Evolutionary conservation across 2,329 filamentous ascomycete species (phyloP), one percentile per base, ranked within the genome.

Genomic region (Hypoxylon sp.): DNA sequence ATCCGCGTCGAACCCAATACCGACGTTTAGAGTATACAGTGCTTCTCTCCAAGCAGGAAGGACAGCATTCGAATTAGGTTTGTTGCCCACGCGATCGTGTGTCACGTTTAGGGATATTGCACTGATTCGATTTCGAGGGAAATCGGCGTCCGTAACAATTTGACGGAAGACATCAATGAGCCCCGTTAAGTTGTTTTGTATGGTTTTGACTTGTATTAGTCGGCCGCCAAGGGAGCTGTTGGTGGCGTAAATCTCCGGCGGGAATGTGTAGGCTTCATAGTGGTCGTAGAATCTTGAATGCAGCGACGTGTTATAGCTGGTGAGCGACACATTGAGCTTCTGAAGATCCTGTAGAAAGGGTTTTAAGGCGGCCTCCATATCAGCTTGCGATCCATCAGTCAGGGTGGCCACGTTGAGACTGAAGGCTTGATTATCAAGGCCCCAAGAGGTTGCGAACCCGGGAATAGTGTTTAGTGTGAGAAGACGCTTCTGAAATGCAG

Each of bases 21-120:
- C 62, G 1, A 52, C 15, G 17, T 51, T 62, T 3, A 60, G 21
- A 6, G 47, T 46, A 2, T 55, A 65, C 11, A 78, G 53, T 4
- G 78, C 56, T 10, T 76, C 71, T 2, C 79, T 68, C 79, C 78
- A 80, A 6, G 74, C 74, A 0, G 79, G 78, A 11, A 81, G 77
- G 2, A 80, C 77, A 0, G 80, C 55, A 32, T 80, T 79, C 11
- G 71, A 70, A 7, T 70, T 62, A 10, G 51, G n/a, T 0, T 13
- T 19, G 17, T 56, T 56, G 0, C 44, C 51, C 17, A 51, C 56
- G 1, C 44, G 21, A 5, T 10, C 19, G 13, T 61, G 65, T 5
- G 48, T 61, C 17, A 61, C 62, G 37, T 65, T 65, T 29, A 29
- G 6, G 6, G 50, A 37, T 2, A 54, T 48, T 19, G 15, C 58